Evolutionary conservation across 495 filamentous ascomycete genomes (phyloP).

Genomic region (Lentithecium fluviatile): DNA sequence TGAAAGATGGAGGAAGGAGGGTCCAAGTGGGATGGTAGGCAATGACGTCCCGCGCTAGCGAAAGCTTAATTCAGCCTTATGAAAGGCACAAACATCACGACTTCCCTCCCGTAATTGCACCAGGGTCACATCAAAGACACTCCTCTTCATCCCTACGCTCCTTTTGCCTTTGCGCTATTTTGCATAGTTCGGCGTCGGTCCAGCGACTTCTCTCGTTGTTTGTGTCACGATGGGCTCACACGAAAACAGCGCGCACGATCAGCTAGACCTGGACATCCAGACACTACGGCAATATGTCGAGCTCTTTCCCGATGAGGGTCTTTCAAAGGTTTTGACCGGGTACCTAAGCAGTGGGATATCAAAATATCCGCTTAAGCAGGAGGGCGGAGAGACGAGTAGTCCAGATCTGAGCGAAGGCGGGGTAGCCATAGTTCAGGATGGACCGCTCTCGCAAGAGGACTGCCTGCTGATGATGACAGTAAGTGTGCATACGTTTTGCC

Average conservation of each 20-base stretch:
- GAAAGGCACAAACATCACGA: not conserved
- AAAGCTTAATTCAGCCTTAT: constrained; percentile 29
- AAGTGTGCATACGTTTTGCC: not conserved
- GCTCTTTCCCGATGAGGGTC: constrained; percentile 81
- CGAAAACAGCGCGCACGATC: constrained; percentile 33
- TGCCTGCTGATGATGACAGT: constrained; percentile 70
- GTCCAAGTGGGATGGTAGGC: not conserved
- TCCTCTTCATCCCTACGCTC: not conserved
- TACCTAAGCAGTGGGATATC: constrained; percentile 83
- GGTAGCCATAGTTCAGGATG: constrained; percentile 40
- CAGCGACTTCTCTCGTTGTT: not conserved
- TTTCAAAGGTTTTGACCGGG: constrained; percentile 74
- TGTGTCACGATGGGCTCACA: constrained; percentile 12
- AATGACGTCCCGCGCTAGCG: constrained; percentile 19
- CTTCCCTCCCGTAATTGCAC: constrained; percentile 1
- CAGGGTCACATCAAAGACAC: not conserved
- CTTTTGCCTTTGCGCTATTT: not conserved
- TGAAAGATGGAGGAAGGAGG: not conserved
- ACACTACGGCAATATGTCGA: constrained; percentile 74
- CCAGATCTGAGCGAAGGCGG: constrained; percentile 39
- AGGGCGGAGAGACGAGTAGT: constrained; percentile 29
- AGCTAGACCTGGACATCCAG: constrained; percentile 56
- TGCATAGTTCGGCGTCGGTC: not conserved
- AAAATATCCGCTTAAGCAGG: constrained; percentile 57
- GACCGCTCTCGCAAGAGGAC: constrained; percentile 64